Percentiles rank a stretch among this genome's conserved stretches.
phyloP scores from a whole-genome alignment of 352 stramenopile genomes.

The Pythium rishiriense region DNA sequence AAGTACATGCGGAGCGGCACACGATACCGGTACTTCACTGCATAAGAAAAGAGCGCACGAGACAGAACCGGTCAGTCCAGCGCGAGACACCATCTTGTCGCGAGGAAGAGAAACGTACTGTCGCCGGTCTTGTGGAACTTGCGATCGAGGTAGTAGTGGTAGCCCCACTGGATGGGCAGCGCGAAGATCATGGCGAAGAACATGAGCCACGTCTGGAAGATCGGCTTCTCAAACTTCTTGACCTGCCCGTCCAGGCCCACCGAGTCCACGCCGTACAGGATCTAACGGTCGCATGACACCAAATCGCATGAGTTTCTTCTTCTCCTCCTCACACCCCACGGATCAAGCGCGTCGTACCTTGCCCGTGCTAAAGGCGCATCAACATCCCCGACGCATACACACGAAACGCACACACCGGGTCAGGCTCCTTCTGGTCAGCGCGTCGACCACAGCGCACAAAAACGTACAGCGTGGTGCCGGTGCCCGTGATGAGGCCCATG shows the following conservation, averaged over 20 bases:
- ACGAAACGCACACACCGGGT: too few relatives aligned
- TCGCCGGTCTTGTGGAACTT: conserved; percentile 64
- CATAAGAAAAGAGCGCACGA: too few relatives aligned
- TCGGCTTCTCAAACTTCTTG: conserved; percentile 93
- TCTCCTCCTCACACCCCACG: too few relatives aligned
- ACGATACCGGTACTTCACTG: conserved; percentile 74
- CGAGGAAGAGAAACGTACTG: conserved; percentile 44
- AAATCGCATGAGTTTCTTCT: too few relatives aligned
- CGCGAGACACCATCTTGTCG: too few relatives aligned
- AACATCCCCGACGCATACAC: too few relatives aligned
- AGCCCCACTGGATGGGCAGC: conserved; percentile 90
- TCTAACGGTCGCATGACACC: conserved; percentile 43
- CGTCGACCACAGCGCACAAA: too few relatives aligned
- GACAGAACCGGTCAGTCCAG: too few relatives aligned
- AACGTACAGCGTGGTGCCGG: conserved; percentile 81
- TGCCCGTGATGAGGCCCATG: conserved; percentile 81
- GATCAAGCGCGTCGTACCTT: too few relatives aligned
- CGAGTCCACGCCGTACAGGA: conserved; percentile 92
- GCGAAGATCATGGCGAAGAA: conserved; percentile 96
- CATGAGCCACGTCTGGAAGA: conserved; percentile 97
- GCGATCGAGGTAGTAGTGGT: conserved; percentile 77
- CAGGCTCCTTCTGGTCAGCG: too few relatives aligned
- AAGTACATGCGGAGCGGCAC: conserved; percentile 93
- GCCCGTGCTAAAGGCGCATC: too few relatives aligned
- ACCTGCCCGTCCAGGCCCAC: conserved; percentile 85